These are phyloP conservation scores for Euptelea pleiosperma DNA, from an alignment of 164 flowering plant species.

Conservation along the genomic window DNA sequence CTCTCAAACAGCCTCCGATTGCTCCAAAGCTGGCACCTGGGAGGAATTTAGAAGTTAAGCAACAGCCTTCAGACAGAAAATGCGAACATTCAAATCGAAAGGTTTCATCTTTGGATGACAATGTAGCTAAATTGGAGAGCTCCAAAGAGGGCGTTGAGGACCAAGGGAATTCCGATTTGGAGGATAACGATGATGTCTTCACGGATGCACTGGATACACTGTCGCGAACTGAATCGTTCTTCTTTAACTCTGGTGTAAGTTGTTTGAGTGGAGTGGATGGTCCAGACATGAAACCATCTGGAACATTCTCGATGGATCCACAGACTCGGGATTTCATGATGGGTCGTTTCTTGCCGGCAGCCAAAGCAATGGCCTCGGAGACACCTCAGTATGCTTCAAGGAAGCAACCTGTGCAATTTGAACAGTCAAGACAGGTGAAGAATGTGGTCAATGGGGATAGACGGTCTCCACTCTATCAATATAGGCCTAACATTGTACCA, in stretches of 20 bases:
- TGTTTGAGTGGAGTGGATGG: constrained; percentile 68
- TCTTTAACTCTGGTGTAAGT: constrained; percentile 66
- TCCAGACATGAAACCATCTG: constrained; percentile 32
- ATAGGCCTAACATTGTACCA: constrained; percentile 27
- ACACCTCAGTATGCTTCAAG: constrained; percentile 52
- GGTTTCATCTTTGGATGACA: constrained; percentile 10
- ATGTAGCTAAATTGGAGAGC: constrained; percentile 22
- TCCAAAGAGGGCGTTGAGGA: constrained; percentile 21
- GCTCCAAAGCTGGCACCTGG: constrained; percentile 92
- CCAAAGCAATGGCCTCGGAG: constrained; percentile 84
- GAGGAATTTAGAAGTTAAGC: constrained; percentile 32
- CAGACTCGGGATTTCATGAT: constrained; percentile 72
- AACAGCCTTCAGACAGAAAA: constrained; percentile 22
- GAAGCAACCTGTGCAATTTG: constrained; percentile 36
- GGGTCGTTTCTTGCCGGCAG: constrained; percentile 89
- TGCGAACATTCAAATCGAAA: constrained; percentile 12
- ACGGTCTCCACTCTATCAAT: constrained; percentile 21
- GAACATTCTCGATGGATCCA: constrained; percentile 42
- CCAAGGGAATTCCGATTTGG: constrained; percentile 26
- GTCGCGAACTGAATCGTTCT: constrained; percentile 63
- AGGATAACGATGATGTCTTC: constrained; percentile 45
- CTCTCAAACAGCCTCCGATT: constrained; percentile 25
- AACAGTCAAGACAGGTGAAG: constrained; percentile 28
- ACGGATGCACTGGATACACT: constrained; percentile 73
- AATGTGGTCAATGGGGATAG: constrained; percentile 21